Conservation (phyloP, 352 stramenopile genomes). For the Peronosclerospora sorghi region DNA sequence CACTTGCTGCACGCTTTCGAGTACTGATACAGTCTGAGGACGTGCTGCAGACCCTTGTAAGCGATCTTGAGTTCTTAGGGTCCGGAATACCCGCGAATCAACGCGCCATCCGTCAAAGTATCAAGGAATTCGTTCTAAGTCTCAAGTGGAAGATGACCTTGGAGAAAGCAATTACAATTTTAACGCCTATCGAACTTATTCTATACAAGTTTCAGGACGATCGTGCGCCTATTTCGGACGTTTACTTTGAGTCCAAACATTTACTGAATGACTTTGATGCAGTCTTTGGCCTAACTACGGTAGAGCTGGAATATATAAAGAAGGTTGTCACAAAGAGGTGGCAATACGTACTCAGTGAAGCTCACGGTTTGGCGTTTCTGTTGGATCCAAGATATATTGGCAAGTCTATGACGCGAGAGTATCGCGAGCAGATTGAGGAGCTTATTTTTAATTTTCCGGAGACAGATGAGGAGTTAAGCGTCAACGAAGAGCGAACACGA, state of each 20-base stretch:
- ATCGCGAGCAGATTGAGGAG: slow-evolving; percentile 77
- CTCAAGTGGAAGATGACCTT: slow-evolving; percentile 76
- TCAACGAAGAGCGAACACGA: slow-evolving; percentile 60
- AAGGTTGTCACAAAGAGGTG: slow-evolving; percentile 66
- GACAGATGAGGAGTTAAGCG: slow-evolving; percentile 44
- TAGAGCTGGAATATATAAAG: slow-evolving; percentile 75
- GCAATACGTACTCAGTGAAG: slow-evolving; percentile 69
- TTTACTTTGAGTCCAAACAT: slow-evolving; percentile 77
- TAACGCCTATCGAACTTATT: slow-evolving; percentile 69
- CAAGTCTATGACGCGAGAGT: slow-evolving; percentile 73
- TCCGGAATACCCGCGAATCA: slow-evolving; percentile 34
- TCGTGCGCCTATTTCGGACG: slow-evolving; percentile 62
- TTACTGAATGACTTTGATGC: slow-evolving; percentile 68
- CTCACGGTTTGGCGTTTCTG: slow-evolving; percentile 60
- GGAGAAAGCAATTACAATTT: slow-evolving; percentile 68
- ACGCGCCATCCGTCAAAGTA: slow-evolving; percentile 34
- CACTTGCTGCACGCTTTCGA: slow-evolving; percentile 53
- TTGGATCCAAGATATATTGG: slow-evolving; percentile 72
- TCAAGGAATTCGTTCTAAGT: slow-evolving; percentile 64
- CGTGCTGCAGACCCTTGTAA: slow-evolving; percentile 64
- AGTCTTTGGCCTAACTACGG: slow-evolving; percentile 51
- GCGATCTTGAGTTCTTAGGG: slow-evolving; percentile 45
- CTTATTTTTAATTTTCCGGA: slow-evolving; percentile 75
- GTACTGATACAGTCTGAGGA: slow-evolving; percentile 58
- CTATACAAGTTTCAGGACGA: slow-evolving; percentile 81